Percentiles rank a stretch among this genome's conserved stretches.
These are phyloP conservation scores for Pachyrhizus erosus DNA, from an alignment of 306 rosid genomes.

Conservation along the genomic window DNA sequence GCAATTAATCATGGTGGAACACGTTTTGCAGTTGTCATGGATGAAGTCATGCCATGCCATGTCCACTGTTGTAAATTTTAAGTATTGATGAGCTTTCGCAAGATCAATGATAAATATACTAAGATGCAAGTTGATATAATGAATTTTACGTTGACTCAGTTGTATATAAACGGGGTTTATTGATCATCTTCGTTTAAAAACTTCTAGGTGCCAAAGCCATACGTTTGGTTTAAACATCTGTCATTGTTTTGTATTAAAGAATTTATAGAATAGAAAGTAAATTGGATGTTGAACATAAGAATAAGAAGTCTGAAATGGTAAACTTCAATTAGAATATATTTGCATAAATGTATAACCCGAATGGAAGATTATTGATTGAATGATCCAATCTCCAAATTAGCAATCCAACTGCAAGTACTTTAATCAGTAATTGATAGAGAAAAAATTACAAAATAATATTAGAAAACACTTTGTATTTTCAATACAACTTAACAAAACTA, in stretches of 20 bases:
- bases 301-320: not conserved
- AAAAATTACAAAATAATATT: not conserved
- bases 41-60: not conserved
- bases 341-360: not conserved
- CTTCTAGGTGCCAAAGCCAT: not conserved
- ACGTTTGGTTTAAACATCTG: not conserved
- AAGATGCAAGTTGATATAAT: not conserved
- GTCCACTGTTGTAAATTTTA: not conserved
- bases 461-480: not conserved
- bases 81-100: not conserved
- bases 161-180: not conserved
- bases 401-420: not conserved
- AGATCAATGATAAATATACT: not conserved
- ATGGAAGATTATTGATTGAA: not conserved
- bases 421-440: not conserved
- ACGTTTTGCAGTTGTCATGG: slow-evolving; percentile 24
- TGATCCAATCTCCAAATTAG: not conserved
- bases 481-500: not conserved
- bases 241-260: not conserved
- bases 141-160: not conserved
- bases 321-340: not conserved
- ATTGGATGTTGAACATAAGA: not conserved
- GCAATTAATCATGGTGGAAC: slow-evolving; percentile 1
- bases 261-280: not conserved
- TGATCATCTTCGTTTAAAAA: not conserved